Base-by-base conservation (phyloP, 192 early-diverging fungal species). In the Linnemannia zychae region DNA sequence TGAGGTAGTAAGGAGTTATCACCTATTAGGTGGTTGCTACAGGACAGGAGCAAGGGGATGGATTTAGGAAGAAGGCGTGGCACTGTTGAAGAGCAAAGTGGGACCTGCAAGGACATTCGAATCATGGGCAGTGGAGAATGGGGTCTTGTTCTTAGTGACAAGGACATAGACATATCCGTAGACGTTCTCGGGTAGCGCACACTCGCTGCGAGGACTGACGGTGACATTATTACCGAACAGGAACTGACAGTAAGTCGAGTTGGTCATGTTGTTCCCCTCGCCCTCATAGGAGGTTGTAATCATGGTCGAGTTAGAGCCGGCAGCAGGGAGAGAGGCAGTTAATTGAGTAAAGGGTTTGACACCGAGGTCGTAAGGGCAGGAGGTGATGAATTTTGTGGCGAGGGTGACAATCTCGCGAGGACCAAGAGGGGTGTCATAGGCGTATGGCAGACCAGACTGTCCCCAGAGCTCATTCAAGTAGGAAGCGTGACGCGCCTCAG, bases 211-310 rank as follows among this genome's bases (percentile, higher is more conserved):
- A 12, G 65, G 63, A 3, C 65, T 67, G 12, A 74, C 71, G 31
- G 46, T 33, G 11, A 20, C 28, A 70, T 47, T 77, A 65, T 74
- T 69, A 2, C 75, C 71, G 44, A 60, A 83, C 31, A 83, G 28
- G 75, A 83, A 83, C 66, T 83, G 81, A 37, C 81, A 83, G 22
- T 11, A 83, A 49, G 75, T 77, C n/a, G 44, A 53, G 38, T 72
- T 71, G n/a, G 20, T 6, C 49, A 67, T 69, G 47, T 12, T 0
- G 24, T n/a, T n/a, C n/a, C 18, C 69, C 17, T 63, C 9, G 22
- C 76, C 75, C 7, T 6, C 1, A 57, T 74, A 77, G 13, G 28
- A 63, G 13, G 74, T 82, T 11, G 11, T 38, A 24, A 76, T 68
- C 60, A 20, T 76, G 46, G 49, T 49, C 18, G 47, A 50, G 65